A percentile compares a stretch with the other conserved stretches of the same genome.
These are phyloP conservation scores for Solanum clarkiae DNA, from an alignment of 257 asterid species.

Conservation along the genomic window DNA sequence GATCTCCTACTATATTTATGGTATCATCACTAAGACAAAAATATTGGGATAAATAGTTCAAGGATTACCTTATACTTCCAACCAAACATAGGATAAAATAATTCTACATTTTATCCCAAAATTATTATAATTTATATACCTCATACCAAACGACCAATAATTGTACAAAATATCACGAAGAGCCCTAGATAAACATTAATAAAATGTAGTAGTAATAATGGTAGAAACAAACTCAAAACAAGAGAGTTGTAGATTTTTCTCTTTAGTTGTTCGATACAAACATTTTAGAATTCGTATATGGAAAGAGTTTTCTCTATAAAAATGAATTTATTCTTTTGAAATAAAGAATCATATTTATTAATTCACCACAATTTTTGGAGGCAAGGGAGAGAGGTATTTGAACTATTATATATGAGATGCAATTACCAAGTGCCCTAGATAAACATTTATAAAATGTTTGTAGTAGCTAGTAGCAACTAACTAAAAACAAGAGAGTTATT, in stretches of 20 bases:
- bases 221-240: not conserved
- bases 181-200: not conserved
- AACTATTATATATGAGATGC: not conserved
- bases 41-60: too few species aligned
- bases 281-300: not conserved
- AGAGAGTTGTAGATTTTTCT: not conserved
- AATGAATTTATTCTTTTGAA: not conserved
- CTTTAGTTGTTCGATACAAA: not conserved
- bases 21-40: too few species aligned
- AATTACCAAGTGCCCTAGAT: not conserved
- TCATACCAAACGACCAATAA: too few species aligned
- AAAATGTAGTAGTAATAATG: not conserved
- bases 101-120: too few species aligned
- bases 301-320: not conserved
- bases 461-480: not conserved
- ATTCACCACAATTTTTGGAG: not conserved
- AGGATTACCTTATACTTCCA: too few species aligned
- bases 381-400: not conserved
- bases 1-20: too few species aligned
- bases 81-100: too few species aligned
- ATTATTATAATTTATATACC: too few species aligned
- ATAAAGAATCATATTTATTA: fast-evolving
- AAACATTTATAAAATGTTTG: not conserved
- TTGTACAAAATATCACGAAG: not conserved
- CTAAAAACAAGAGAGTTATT: not conserved